Percentiles rank a stretch among this genome's conserved stretches.
phyloP scores from a whole-genome alignment of 176 grass and related monocot genomes.

The Bromus sterilis region DNA sequence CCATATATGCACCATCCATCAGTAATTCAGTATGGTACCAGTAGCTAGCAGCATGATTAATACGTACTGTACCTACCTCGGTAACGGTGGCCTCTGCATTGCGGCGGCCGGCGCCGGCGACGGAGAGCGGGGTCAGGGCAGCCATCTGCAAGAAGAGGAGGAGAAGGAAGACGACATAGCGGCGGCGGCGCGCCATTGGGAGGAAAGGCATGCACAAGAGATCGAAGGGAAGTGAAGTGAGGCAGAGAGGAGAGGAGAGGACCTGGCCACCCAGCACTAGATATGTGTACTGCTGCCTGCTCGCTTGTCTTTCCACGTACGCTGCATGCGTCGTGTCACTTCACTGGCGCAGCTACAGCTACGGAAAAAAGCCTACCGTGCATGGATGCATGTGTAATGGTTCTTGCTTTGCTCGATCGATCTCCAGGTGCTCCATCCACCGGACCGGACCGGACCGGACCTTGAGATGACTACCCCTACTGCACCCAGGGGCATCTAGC shows the following conservation, averaged over 20 bases:
- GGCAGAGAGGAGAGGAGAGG: not conserved
- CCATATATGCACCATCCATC: not conserved
- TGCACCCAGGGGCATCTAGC: not conserved
- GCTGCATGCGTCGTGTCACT: not conserved
- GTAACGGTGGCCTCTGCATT: not conserved
- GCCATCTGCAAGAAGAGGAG: not conserved
- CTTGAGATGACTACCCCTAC: not conserved
- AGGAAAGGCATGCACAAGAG: not conserved
- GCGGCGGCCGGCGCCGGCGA: not conserved
- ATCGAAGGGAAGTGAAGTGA: not conserved
- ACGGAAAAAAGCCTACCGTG: not conserved
- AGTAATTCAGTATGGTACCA: too few species aligned
- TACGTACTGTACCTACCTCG: not conserved
- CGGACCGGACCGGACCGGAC: not conserved
- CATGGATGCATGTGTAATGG: not conserved
- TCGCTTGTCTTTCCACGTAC: not conserved
- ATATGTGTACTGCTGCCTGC: not conserved
- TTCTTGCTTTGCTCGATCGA: not conserved
- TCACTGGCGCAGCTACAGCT: not conserved
- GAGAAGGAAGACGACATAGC: not conserved
- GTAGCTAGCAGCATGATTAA: not conserved
- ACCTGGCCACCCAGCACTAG: not conserved
- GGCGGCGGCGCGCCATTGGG: not conserved
- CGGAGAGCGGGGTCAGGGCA: not conserved
- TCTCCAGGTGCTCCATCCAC: not conserved